Evolutionary conservation across 352 stramenopile species (phyloP).

Genomic region (Phytophthora vignae): DNA sequence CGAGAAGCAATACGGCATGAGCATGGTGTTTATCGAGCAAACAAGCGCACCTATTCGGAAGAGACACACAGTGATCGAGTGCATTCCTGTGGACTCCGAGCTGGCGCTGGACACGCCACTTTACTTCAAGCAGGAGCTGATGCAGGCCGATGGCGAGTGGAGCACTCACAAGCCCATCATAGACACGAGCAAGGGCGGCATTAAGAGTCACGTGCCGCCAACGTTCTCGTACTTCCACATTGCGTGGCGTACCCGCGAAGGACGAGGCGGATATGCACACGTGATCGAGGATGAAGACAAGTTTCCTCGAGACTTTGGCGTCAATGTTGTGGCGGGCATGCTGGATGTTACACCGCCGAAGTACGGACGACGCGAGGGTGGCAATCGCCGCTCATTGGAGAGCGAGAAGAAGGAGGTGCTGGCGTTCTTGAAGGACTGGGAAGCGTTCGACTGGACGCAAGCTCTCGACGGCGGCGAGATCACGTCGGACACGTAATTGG

Average conservation of each 20-base stretch:
- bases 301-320: conserved; percentile 81
- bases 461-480: conserved; percentile 73
- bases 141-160: conserved; percentile 83
- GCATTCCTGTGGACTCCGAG: conserved; percentile 74
- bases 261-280: conserved; percentile 70
- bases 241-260: conserved; percentile 60
- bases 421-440: conserved; percentile 71
- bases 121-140: conserved; percentile 88
- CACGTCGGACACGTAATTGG: conserved; percentile 2
- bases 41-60: conserved; percentile 68
- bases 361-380: conserved; percentile 56
- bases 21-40: conserved; percentile 85
- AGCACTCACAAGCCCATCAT: conserved; percentile 86
- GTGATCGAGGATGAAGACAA: conserved; percentile 84
- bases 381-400: conserved; percentile 50
- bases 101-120: conserved; percentile 71
- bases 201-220: conserved; percentile 69
- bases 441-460: conserved; percentile 79
- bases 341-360: conserved; percentile 71
- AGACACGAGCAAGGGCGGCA: conserved; percentile 66
- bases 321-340: conserved; percentile 83
- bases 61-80: conserved; percentile 81
- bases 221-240: conserved; percentile 91
- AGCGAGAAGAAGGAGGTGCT: conserved; percentile 71
- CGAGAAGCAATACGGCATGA: conserved; percentile 55